Base-by-base conservation (phyloP, 371 early-diverging fungal genomes). In the Apophysomyces ossiformis region DNA sequence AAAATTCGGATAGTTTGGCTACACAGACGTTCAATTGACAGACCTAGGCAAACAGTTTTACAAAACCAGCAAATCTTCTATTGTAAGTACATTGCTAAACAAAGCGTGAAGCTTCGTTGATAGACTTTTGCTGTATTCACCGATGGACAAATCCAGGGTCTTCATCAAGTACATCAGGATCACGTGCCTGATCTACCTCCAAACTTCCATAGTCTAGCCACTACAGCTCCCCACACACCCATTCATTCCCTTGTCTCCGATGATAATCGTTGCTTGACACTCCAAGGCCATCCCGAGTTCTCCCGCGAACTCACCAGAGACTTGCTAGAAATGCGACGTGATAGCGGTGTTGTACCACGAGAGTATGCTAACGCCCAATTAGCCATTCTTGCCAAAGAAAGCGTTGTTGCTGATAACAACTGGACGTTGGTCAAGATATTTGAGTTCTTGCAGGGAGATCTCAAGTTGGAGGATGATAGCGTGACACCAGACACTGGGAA, bases 201-300 rank as follows among this genome's bases (percentile, higher is more conserved):
- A 0, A 81, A 77, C 0, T 91, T 89, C 65, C 62, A 73, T 21
- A 73, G 72, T 12, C 61, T 88, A 16, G 85, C 78, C 0, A 76
- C 69, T n/a, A 83, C 84, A 9, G 78, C 44, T 15, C 76, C 66
- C 58, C 88, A 65, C 64, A 79, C 74, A 21, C 77, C 61, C 63
- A 74, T 71, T 58, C 88, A 68, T 61, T 72, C 57, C 68, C 86
- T 78, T 60, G 71, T 90, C 47, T 79, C 85, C 6, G 74, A 87
- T 16, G 85, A 85, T 26, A 54, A 76, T 35, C 81, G 77, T 39
- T 82, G 88, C 39, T 72, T 92, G n/a, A 87, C 91, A 0, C 67
- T 92, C n/a, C 95, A 94, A 70, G 90, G 87, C 2, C 95, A 94
- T 59, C 95, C 95, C 0, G 95, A 94, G 70, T 92, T 83, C 58